A percentile compares a stretch with the other conserved stretches of the same genome.
phyloP scores from a whole-genome alignment of 192 early-diverging fungal genomes.

The Entophlyctis helioformis region DNA sequence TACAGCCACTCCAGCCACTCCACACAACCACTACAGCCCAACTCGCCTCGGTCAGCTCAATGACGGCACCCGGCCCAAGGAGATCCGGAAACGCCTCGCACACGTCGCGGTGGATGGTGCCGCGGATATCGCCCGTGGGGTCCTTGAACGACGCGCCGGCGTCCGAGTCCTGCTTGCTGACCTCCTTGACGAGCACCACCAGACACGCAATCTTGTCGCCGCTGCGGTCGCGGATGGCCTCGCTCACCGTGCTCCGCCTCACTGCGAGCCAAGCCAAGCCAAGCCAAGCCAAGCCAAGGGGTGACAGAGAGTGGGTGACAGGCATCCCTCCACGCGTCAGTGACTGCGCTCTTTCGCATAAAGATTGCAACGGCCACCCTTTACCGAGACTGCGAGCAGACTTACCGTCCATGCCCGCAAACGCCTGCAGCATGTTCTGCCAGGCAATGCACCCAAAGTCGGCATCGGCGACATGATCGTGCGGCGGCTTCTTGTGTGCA shows the following conservation, averaged over 20 bases:
- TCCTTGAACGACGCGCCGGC: conserved; percentile 4
- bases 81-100: conserved; percentile 1
- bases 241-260: too few relatives aligned
- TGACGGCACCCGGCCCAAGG: not conserved
- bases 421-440: not conserved
- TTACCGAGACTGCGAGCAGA: not conserved
- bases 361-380: not conserved
- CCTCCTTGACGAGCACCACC: conserved; percentile 1
- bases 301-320: too few relatives aligned
- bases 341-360: too few relatives aligned
- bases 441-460: conserved; percentile 3
- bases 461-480: too few relatives aligned
- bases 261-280: too few relatives aligned
- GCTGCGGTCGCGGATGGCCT: too few relatives aligned
- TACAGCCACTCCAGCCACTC: too few relatives aligned
- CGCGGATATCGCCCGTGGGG: conserved; percentile 1
- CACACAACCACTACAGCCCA: too few relatives aligned
- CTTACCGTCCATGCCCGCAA: not conserved
- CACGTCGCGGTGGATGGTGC: conserved; percentile 1
- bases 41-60: conserved; percentile 1
- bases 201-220: conserved; percentile 1
- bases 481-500: too few relatives aligned
- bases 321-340: too few relatives aligned
- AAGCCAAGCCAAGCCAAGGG: too few relatives aligned
- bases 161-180: not conserved